Percentiles rank a stretch among this genome's conserved stretches.
phyloP scores from a whole-genome alignment of 202 grass and related monocot species.

The Setaria viridis region DNA sequence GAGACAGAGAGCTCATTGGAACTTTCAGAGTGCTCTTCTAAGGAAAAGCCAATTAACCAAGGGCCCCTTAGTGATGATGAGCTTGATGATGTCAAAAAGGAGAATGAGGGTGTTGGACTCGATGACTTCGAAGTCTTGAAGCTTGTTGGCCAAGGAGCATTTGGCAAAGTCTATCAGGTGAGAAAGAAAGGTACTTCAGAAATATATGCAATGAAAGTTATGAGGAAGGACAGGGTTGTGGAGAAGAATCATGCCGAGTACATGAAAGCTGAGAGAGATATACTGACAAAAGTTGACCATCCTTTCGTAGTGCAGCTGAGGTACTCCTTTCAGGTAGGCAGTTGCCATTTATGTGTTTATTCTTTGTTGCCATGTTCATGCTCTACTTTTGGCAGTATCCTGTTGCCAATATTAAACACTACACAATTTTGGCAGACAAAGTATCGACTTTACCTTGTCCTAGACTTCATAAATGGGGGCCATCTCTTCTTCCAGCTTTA shows the following conservation, averaged over 20 bases:
- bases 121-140: slow-evolving; percentile 94
- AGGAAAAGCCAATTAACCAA: slow-evolving; percentile 55
- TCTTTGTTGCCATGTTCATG: slow-evolving; percentile 30
- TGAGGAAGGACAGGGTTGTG: slow-evolving; percentile 98
- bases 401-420: slow-evolving; percentile 37
- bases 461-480: slow-evolving; percentile 96
- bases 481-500: slow-evolving; percentile 99
- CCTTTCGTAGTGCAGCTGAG: slow-evolving; percentile 97
- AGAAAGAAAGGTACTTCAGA: slow-evolving; percentile 89
- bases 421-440: slow-evolving; percentile 71
- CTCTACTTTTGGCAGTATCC: slow-evolving; percentile 1
- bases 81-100: slow-evolving; percentile 46
- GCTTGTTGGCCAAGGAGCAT: slow-evolving; percentile 95
- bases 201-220: slow-evolving; percentile 99
- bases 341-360: slow-evolving; percentile 22
- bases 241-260: slow-evolving; percentile 99
- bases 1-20: slow-evolving; percentile 73
- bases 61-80: slow-evolving; percentile 50
- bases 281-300: slow-evolving; percentile 96
- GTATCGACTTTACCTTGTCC: slow-evolving; percentile 89
- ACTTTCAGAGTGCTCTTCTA: slow-evolving; percentile 61
- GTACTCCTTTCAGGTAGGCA: slow-evolving; percentile 93
- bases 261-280: slow-evolving; percentile 99
- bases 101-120: slow-evolving; percentile 75
- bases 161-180: slow-evolving; percentile 99